Conservation (phyloP, 1,284 basidiomycete genomes). For the Marasmius fiardii region DNA sequence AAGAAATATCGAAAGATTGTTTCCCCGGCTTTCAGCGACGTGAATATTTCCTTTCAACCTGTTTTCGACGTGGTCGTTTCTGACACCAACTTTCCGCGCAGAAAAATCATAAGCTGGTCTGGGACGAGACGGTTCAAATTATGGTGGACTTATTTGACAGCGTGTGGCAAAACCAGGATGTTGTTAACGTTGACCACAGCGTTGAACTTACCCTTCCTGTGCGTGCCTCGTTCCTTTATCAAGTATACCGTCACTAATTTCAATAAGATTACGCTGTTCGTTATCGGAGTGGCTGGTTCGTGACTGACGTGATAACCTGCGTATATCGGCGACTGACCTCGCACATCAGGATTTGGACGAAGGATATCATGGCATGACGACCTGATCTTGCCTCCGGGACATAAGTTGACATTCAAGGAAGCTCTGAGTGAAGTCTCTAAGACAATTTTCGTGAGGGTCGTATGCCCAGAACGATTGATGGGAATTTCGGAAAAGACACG, state of each 20-base stretch:
- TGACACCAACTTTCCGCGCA: constrained; percentile 27
- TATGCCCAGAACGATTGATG: constrained; percentile 43
- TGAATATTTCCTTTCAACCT: neutral
- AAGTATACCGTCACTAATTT: neutral
- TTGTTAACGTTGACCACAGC: constrained; percentile 31
- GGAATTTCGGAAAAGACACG: constrained; percentile 35
- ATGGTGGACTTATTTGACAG: constrained; percentile 39
- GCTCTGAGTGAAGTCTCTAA: constrained; percentile 46
- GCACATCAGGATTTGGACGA: constrained; percentile 44
- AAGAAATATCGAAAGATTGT: constrained; percentile 6
- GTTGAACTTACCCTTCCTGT: constrained; percentile 47
- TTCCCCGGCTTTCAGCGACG: constrained; percentile 4
- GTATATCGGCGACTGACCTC: neutral
- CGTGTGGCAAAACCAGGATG: constrained; percentile 30
- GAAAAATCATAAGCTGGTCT: constrained; percentile 56
- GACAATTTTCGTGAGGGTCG: constrained; percentile 38
- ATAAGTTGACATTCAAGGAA: constrained; percentile 55
- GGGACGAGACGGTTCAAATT: constrained; percentile 48
- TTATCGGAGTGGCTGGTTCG: constrained; percentile 51
- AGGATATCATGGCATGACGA: constrained; percentile 50
- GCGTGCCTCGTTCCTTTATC: constrained; percentile 11
- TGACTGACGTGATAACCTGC: neutral
- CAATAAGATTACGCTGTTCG: constrained; percentile 49
- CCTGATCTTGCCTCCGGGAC: constrained; percentile 35
- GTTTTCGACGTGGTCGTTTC: constrained; percentile 15